Conservation (phyloP, 75 land plant species). For the Pinus albicaulis region DNA sequence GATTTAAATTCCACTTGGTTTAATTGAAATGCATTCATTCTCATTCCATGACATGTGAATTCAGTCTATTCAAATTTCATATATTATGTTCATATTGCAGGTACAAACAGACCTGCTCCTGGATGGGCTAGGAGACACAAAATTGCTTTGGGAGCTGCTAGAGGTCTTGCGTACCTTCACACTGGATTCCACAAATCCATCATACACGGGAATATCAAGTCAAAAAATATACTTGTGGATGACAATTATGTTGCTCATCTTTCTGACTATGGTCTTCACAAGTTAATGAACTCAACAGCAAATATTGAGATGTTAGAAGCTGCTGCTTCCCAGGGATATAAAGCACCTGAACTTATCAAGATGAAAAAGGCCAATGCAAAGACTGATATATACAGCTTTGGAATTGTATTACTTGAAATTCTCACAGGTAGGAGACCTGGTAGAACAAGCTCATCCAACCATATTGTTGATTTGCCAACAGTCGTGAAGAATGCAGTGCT, state of each 20-base stretch:
- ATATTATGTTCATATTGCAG: conserved; percentile 19
- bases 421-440: conserved; percentile 27
- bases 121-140: conserved; percentile 37
- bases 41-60: conserved; percentile 2
- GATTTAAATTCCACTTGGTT: background rate
- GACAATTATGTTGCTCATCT: conserved; percentile 33
- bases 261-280: conserved; percentile 28
- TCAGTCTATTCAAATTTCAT: background rate
- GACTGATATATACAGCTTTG: conserved; percentile 38
- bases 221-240: conserved; percentile 32
- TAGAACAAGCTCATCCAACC: conserved; percentile 11
- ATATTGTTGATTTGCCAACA: conserved; percentile 20
- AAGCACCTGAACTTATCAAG: conserved; percentile 33
- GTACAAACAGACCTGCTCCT: conserved; percentile 20
- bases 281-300: conserved; percentile 23
- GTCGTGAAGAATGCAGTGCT: conserved; percentile 30
- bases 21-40: background rate
- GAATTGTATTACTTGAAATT: conserved; percentile 30
- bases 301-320: conserved; percentile 24
- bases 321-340: conserved; percentile 29
- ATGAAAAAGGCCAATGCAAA: conserved; percentile 32
- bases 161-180: conserved; percentile 31
- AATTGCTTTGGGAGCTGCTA: conserved; percentile 35
- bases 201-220: conserved; percentile 33
- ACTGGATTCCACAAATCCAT: conserved; percentile 19